Conservation (phyloP, 805 yeast species). For the Helenozyma rhizophorensis region DNA sequence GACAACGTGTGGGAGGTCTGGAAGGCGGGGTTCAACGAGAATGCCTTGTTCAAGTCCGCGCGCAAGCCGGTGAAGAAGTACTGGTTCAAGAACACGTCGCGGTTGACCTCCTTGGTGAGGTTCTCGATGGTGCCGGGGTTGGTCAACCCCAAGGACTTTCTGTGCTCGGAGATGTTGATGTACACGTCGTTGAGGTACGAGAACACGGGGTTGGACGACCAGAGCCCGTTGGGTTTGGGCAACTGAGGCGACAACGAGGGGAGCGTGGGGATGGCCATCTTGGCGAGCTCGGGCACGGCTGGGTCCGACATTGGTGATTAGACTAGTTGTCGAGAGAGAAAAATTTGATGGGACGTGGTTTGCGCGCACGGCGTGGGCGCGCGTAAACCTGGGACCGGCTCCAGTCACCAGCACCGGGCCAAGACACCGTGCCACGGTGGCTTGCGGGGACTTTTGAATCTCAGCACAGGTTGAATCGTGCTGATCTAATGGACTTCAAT, state of each 20-base stretch:
- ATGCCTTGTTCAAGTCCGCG: constrained; percentile 92
- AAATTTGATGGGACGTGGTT: constrained; percentile 1
- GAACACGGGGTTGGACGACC: constrained; percentile 82
- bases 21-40: constrained; percentile 88
- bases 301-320: constrained; percentile 10
- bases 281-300: constrained; percentile 49
- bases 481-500: no score
- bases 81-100: constrained; percentile 87
- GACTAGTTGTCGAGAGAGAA: neutral
- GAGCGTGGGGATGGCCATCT: constrained; percentile 51
- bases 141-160: constrained; percentile 73
- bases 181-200: constrained; percentile 75
- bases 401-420: no score
- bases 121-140: constrained; percentile 96
- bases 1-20: constrained; percentile 94
- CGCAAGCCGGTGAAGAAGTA: constrained; percentile 92
- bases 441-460: no score
- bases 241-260: constrained; percentile 54
- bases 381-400: constrained; percentile 4
- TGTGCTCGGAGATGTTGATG: constrained; percentile 66
- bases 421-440: no score
- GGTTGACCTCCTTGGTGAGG: constrained; percentile 86
- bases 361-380: constrained; percentile 2
- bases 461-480: no score
- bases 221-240: constrained; percentile 53